These are phyloP conservation scores for Hypholoma sublateritium DNA, from an alignment of 768 basidiomycete species.

Conservation along the genomic window DNA sequence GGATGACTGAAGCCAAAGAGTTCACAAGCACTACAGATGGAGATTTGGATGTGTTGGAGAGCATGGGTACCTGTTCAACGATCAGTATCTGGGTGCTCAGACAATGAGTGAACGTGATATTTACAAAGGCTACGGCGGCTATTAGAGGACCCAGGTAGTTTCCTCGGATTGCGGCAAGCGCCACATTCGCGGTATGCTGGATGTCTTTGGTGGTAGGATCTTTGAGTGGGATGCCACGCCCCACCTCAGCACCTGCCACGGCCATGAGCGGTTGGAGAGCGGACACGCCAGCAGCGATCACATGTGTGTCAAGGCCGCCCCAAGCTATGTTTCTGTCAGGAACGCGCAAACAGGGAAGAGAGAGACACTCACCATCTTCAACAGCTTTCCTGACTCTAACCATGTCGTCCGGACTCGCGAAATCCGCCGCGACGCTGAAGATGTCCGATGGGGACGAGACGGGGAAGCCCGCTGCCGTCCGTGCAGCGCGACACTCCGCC, in stretches of 20 bases:
- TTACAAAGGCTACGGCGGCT: conserved; percentile 69
- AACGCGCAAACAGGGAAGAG: background rate
- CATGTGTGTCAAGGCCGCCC: conserved; percentile 79
- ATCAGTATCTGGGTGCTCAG: background rate
- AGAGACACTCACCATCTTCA: conserved; percentile 46
- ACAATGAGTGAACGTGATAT: conserved; percentile 20
- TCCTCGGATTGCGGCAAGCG: conserved; percentile 52
- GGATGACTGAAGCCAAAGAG: conserved; percentile 74
- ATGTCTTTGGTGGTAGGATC: conserved; percentile 56
- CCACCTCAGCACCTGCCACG: conserved; percentile 55
- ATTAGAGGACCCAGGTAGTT: conserved; percentile 75
- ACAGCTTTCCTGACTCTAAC: conserved; percentile 53
- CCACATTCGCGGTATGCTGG: conserved; percentile 54
- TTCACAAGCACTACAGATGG: conserved; percentile 82
- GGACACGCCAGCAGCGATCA: conserved; percentile 83
- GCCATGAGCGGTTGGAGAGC: conserved; percentile 75
- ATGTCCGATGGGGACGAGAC: conserved; percentile 27
- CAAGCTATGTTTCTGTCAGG: conserved; percentile 50
- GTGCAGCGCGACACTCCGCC: conserved; percentile 49
- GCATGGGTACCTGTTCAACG: conserved; percentile 65
- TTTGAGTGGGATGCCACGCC: conserved; percentile 28
- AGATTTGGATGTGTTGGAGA: conserved; percentile 57
- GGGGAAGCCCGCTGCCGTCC: conserved; percentile 17
- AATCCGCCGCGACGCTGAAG: conserved; percentile 60
- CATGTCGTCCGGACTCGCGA: conserved; percentile 67